Percentiles rank a stretch among this genome's conserved stretches.
Conservation (phyloP, 2,329 filamentous ascomycete species). For the Scedosporium boydii region DNA sequence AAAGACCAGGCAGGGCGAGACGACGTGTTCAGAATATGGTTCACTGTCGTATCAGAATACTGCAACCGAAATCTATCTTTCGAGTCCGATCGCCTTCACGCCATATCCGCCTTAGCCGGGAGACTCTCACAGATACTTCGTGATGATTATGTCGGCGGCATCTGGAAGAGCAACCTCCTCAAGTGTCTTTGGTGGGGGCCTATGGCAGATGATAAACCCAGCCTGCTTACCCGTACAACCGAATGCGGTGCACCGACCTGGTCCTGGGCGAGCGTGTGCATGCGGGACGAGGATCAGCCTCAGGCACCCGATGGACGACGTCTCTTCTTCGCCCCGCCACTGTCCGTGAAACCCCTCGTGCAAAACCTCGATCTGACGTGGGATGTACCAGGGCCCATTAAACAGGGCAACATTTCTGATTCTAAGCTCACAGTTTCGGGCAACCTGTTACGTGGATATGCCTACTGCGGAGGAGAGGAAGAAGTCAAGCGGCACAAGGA, state of each 20-base stretch:
- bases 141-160: neutral
- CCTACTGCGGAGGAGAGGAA: neutral
- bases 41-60: neutral
- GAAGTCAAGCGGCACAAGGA: neutral
- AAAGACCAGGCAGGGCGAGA: neutral
- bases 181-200: neutral
- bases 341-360: neutral
- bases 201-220: neutral
- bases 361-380: neutral
- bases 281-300: neutral
- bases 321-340: neutral
- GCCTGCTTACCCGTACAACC: neutral
- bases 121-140: neutral
- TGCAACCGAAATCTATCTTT: neutral
- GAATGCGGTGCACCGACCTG: neutral
- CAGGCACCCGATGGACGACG: neutral
- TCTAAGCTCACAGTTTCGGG: neutral
- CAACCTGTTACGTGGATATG: neutral
- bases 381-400: neutral
- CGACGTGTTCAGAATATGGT: neutral
- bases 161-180: neutral
- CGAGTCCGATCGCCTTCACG: neutral
- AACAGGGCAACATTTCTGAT: neutral
- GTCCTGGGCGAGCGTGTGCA: neutral
- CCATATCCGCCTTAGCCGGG: neutral